Conservation (phyloP, 176 grass and related monocot species). For the Phragmites australis region DNA sequence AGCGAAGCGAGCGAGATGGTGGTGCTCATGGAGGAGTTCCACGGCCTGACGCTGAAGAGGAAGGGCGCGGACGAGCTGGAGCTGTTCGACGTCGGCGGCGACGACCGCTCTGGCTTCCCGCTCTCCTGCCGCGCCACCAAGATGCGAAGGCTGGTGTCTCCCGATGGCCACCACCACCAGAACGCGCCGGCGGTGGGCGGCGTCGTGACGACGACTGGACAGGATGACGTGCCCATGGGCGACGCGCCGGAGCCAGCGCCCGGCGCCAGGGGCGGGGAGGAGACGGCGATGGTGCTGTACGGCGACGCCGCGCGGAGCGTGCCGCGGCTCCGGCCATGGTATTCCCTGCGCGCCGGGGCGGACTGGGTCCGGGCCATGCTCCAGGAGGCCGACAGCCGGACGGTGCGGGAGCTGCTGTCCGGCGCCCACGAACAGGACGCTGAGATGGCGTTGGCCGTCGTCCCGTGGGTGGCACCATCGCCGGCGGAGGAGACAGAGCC, state of each 20-base stretch:
- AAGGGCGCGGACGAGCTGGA: conserved; percentile 37
- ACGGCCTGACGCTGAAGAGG: conserved; percentile 34
- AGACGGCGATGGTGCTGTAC: conserved; percentile 15
- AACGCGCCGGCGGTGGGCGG: not conserved
- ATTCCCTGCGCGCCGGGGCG: not conserved
- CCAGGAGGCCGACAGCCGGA: conserved; percentile 38
- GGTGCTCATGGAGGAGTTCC: conserved; percentile 42
- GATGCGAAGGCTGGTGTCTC: conserved; percentile 35
- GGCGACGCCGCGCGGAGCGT: not conserved
- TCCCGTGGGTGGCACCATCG: conserved; percentile 29
- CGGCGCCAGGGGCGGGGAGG: not conserved
- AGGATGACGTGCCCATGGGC: conserved; percentile 29
- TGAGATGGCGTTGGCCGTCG: conserved; percentile 26
- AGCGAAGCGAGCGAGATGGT: conserved; percentile 16
- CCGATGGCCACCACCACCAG: not conserved
- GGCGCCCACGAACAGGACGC: not conserved
- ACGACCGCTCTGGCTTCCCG: not conserved
- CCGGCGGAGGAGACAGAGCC: not conserved
- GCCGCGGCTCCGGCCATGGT: not conserved
- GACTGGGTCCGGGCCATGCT: conserved; percentile 37
- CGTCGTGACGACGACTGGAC: not conserved
- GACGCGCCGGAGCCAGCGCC: conserved; percentile 8
- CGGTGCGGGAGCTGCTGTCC: conserved; percentile 32
- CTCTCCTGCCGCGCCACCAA: conserved; percentile 42
- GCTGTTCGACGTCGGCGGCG: not conserved